Conservation (phyloP, 2,329 filamentous ascomycete species). For the Phialocephala subalpina region DNA sequence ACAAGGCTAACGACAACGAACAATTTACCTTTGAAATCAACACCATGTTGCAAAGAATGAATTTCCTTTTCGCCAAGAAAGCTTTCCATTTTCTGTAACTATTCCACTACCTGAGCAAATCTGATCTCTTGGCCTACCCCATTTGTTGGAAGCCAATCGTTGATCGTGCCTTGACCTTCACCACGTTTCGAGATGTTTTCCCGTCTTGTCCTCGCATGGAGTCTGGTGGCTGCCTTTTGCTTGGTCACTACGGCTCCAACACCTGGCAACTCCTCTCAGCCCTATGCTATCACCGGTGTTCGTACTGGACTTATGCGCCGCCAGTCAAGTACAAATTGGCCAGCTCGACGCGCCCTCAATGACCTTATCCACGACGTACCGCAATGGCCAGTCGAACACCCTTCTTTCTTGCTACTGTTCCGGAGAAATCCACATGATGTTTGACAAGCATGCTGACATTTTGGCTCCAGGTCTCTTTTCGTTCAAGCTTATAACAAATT, state of each 20-base stretch:
- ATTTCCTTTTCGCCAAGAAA: background rate
- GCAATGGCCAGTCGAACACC: constrained; percentile 24
- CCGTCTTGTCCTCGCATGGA: background rate
- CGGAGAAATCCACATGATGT: background rate
- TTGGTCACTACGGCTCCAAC: constrained; percentile 8
- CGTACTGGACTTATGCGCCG: constrained; percentile 30
- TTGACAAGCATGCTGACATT: constrained; percentile 11
- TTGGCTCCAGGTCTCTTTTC: constrained; percentile 35
- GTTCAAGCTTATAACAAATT: constrained; percentile 34
- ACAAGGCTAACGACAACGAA: constrained; percentile 1
- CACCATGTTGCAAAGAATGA: background rate
- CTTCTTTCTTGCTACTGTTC: background rate
- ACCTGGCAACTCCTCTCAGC: background rate
- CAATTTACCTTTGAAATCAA: background rate
- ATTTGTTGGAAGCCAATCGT: background rate
- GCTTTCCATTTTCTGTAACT: background rate
- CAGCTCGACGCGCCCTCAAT: constrained; percentile 35
- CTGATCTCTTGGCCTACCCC: background rate
- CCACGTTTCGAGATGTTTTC: constrained; percentile 3
- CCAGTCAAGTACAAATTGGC: constrained; percentile 30
- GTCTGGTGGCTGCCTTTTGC: background rate
- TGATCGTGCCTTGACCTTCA: background rate
- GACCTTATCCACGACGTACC: constrained; percentile 35
- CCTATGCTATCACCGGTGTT: constrained; percentile 29
- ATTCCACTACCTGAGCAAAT: background rate